Percentiles rank a stretch among this genome's conserved stretches.
Conservation (phyloP, 805 yeast genomes). For the Metschnikowia arizonensis region DNA sequence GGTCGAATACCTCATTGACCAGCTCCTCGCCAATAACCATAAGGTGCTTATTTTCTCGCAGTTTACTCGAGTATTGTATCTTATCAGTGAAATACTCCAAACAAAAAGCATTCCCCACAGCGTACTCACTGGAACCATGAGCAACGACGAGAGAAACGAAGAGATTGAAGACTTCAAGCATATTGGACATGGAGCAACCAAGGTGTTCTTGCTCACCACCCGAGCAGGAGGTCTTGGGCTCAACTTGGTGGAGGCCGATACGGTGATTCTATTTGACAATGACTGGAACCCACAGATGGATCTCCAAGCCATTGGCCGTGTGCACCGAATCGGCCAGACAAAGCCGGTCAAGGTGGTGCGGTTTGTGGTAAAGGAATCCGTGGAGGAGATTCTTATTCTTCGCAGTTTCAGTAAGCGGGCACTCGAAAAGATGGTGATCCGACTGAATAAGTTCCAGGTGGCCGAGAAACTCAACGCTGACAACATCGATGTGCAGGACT, state of each 20-base stretch:
- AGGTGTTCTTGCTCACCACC: slow-evolving; percentile 74
- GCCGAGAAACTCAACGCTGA: slow-evolving; percentile 28
- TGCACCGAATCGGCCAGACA: slow-evolving; percentile 87
- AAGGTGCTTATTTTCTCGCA: slow-evolving; percentile 83
- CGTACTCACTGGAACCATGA: slow-evolving; percentile 73
- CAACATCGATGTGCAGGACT: slow-evolving; percentile 12
- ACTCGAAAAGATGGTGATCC: slow-evolving; percentile 65
- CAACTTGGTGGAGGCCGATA: slow-evolving; percentile 80
- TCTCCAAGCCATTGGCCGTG: slow-evolving; percentile 93
- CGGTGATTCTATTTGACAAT: slow-evolving; percentile 84
- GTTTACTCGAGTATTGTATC: slow-evolving; percentile 77
- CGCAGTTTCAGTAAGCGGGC: slow-evolving; percentile 77
- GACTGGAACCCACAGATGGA: slow-evolving; percentile 99
- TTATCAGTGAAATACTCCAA: slow-evolving; percentile 70
- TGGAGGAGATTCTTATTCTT: slow-evolving; percentile 77
- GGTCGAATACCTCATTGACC: slow-evolving; percentile 57
- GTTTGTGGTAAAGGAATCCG: slow-evolving; percentile 68
- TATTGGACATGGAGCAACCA: slow-evolving; percentile 19
- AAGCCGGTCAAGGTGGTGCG: slow-evolving; percentile 81
- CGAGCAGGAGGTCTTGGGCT: slow-evolving; percentile 95
- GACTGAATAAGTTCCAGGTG: slow-evolving; percentile 33
- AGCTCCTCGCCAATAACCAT: slow-evolving; percentile 49
- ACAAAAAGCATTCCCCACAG: slow-evolving; percentile 43
- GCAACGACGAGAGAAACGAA: slow-evolving; percentile 60
- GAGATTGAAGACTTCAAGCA: slow-evolving; percentile 53